phyloP scores from a whole-genome alignment of 345 rosid species.

The Balakata baccata region DNA sequence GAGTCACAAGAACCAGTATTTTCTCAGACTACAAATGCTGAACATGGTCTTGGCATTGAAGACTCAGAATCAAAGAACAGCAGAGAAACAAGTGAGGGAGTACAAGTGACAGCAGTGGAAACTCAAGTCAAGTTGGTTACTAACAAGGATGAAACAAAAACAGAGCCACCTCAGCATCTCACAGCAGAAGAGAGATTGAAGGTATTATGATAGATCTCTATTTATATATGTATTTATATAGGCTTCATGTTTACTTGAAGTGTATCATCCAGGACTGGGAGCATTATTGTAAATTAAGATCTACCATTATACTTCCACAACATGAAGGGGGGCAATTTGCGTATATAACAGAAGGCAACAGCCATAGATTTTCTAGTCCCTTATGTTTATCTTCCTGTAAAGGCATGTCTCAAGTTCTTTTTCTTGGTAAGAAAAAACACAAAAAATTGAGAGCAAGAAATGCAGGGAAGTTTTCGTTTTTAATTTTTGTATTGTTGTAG shows the following conservation, averaged over 20 bases:
- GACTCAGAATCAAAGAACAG: slow-evolving; percentile 32
- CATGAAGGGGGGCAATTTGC: too few relatives aligned
- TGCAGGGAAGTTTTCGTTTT: not conserved
- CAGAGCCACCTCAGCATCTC: slow-evolving; percentile 18
- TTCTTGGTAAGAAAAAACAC: slow-evolving; percentile 3
- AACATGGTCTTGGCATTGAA: slow-evolving; percentile 28
- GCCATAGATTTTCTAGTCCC: too few relatives aligned
- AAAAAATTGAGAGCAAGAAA: too few relatives aligned
- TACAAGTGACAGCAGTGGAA: slow-evolving; percentile 22
- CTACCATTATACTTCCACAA: too few relatives aligned
- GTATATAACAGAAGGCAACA: too few relatives aligned
- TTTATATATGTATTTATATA: not conserved
- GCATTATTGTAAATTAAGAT: too few relatives aligned
- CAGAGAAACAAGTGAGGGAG: slow-evolving; percentile 37
- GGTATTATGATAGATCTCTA: slow-evolving; percentile 28
- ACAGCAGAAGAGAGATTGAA: slow-evolving; percentile 26
- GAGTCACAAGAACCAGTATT: slow-evolving; percentile 28
- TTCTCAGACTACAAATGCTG: slow-evolving; percentile 30
- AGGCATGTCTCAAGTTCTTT: not conserved
- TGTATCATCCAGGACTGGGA: too few relatives aligned
- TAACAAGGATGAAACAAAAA: slow-evolving; percentile 24
- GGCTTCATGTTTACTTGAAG: not conserved
- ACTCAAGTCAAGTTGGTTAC: slow-evolving; percentile 27
- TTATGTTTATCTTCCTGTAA: too few relatives aligned
- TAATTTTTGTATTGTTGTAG: not conserved